Conservation (phyloP, 2,329 filamentous ascomycete species). For the Knoxdaviesia proteae region DNA sequence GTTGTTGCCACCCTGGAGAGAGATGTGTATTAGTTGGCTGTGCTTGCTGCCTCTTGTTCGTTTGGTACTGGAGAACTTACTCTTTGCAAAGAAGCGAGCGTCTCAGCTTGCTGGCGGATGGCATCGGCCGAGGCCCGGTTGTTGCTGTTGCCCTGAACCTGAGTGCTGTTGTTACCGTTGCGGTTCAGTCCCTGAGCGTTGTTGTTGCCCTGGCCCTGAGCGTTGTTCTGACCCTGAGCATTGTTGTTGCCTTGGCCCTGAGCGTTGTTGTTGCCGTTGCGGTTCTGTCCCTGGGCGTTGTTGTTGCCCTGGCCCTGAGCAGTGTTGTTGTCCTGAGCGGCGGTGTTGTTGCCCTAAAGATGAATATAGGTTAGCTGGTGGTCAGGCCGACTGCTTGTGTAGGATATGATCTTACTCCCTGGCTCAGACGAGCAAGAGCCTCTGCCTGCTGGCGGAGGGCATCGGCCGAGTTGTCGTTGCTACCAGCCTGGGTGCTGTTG, state of each 20-base stretch:
- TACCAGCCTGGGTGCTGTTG: constrained; percentile 1
- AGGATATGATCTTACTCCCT: too few species aligned
- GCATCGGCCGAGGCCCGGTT: background rate
- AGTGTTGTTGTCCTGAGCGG: constrained; percentile 3
- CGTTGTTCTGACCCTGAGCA: constrained; percentile 2
- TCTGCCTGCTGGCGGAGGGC: too few species aligned
- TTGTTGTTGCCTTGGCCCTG: constrained; percentile 2
- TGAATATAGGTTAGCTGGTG: too few species aligned
- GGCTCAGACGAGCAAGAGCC: too few species aligned
- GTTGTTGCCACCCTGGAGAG: too few species aligned
- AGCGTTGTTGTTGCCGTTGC: constrained; percentile 4
- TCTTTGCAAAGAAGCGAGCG: too few species aligned
- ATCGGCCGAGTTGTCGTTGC: constrained; percentile 1
- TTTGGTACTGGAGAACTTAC: constrained; percentile 2
- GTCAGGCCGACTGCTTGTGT: too few species aligned
- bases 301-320: constrained; percentile 3
- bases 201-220: constrained; percentile 1
- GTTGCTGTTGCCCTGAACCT: constrained; percentile 5
- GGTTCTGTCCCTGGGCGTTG: constrained; percentile 3
- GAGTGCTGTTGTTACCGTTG: constrained; percentile 1
- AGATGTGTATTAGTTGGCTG: too few species aligned
- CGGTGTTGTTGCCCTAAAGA: background rate
- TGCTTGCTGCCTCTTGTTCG: background rate
- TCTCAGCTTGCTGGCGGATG: too few species aligned
- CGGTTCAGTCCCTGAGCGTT: constrained; percentile 4